A percentile compares a stretch with the other conserved stretches of the same genome.
phyloP scores from a whole-genome alignment of 306 rosid species.

The Lathyrus sativus region DNA sequence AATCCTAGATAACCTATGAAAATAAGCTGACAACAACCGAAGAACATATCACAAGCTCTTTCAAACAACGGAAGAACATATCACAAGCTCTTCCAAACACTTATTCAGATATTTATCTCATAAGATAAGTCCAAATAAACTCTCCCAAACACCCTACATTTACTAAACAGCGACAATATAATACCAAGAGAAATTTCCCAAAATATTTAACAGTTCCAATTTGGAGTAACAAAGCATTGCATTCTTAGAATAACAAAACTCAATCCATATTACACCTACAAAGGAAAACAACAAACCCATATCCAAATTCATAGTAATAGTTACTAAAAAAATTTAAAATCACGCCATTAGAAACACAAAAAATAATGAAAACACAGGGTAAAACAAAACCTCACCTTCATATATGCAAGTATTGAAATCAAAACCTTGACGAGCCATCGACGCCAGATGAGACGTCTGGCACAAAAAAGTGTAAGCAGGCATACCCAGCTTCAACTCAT shows the following conservation, averaged over 20 bases:
- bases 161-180: no score
- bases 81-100: neutral
- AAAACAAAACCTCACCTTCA: conserved; percentile 56
- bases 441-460: conserved; percentile 66
- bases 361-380: neutral
- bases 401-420: conserved; percentile 86
- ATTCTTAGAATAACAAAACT: conserved; percentile 3
- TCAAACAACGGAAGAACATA: neutral
- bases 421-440: conserved; percentile 79
- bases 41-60: neutral
- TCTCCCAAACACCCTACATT: no score
- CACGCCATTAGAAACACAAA: neutral
- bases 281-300: neutral
- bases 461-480: conserved; percentile 82
- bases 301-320: conserved; percentile 1
- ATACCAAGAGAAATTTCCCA: no score
- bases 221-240: no score
- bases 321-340: neutral
- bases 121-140: neutral
- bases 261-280: neutral
- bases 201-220: no score
- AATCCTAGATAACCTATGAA: neutral
- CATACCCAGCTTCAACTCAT: conserved; percentile 78
- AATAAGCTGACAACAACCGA: neutral
- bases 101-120: neutral